phyloP scores from a whole-genome alignment of 1,284 basidiomycete species.

The Trichosporon faecale region DNA sequence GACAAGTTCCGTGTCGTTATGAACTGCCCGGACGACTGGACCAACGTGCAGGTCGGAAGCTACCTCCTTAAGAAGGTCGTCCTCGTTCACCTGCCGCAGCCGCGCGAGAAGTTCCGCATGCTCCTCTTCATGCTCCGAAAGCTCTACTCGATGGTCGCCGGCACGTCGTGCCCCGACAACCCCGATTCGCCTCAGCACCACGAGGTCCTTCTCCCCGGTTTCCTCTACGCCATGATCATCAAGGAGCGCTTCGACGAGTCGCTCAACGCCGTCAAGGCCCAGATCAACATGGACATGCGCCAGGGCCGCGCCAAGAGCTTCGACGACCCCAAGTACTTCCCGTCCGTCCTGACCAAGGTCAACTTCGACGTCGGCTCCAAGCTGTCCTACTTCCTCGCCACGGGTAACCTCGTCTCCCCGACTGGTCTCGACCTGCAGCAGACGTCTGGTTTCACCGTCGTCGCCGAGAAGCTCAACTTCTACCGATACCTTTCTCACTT shows the following conservation, averaged over 20 bases:
- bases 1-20: conserved; percentile 95
- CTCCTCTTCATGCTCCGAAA: conserved; percentile 99
- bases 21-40: conserved; percentile 89
- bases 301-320: conserved; percentile 75
- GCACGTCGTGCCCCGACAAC: conserved; percentile 89
- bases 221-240: conserved; percentile 93
- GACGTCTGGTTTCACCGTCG: conserved; percentile 94
- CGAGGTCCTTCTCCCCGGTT: conserved; percentile 92
- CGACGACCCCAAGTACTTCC: conserved; percentile 81
- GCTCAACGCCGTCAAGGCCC: conserved; percentile 69
- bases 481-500: conserved; percentile 98
- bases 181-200: conserved; percentile 99
- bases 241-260: conserved; percentile 95
- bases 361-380: conserved; percentile 91
- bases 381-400: conserved; percentile 92
- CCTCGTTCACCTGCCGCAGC: conserved; percentile 81
- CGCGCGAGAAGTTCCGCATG: conserved; percentile 95
- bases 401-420: conserved; percentile 92
- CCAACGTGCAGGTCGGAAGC: conserved; percentile 74
- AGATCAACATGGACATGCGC: conserved; percentile 71
- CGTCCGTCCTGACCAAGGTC: conserved; percentile 70
- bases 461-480: conserved; percentile 99
- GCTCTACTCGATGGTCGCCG: conserved; percentile 87
- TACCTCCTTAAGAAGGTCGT: conserved; percentile 84
- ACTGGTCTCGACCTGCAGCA: conserved; percentile 96